A percentile compares a stretch with the other conserved stretches of the same genome.
Evolutionary conservation across 164 flowering plant genomes (phyloP).

Genomic region (Brasenia schreberi): DNA sequence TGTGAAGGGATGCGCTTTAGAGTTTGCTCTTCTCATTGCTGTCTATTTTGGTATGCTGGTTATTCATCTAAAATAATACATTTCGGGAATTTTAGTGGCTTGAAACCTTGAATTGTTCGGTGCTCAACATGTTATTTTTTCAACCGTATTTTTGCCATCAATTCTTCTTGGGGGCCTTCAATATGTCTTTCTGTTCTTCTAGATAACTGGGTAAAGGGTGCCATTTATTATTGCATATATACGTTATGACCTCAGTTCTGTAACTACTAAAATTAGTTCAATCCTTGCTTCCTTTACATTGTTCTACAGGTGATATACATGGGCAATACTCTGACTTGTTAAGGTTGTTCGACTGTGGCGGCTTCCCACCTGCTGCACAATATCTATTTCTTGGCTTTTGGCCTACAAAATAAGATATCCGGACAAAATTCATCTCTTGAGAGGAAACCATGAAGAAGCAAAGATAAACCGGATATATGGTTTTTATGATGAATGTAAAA

Average conservation of each 20-base stretch:
- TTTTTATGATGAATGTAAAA: constrained; percentile 50
- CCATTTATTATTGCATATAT: background rate
- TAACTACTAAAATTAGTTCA: background rate
- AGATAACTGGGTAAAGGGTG: background rate
- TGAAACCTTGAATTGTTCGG: background rate
- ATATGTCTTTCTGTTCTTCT: background rate
- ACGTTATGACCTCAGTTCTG: background rate
- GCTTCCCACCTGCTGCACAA: constrained; percentile 35
- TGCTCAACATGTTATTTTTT: background rate
- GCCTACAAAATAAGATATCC: constrained; percentile 46
- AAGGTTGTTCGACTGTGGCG: constrained; percentile 38
- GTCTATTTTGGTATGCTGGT: too few species aligned
- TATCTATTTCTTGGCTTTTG: constrained; percentile 39
- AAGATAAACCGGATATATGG: constrained; percentile 46
- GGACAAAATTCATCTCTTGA: constrained; percentile 22
- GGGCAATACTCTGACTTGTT: constrained; percentile 43
- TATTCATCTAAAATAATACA: too few species aligned
- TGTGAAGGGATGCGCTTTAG: too few species aligned
- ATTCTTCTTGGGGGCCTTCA: background rate
- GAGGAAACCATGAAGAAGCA: constrained; percentile 45
- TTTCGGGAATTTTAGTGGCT: too few species aligned
- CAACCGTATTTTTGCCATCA: background rate
- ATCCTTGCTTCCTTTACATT: too few species aligned
- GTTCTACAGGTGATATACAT: constrained; percentile 39
- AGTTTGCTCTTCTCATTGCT: too few species aligned